phyloP scores from a whole-genome alignment of 2,329 filamentous ascomycete genomes.

The Annulohypoxylon truncatum region DNA sequence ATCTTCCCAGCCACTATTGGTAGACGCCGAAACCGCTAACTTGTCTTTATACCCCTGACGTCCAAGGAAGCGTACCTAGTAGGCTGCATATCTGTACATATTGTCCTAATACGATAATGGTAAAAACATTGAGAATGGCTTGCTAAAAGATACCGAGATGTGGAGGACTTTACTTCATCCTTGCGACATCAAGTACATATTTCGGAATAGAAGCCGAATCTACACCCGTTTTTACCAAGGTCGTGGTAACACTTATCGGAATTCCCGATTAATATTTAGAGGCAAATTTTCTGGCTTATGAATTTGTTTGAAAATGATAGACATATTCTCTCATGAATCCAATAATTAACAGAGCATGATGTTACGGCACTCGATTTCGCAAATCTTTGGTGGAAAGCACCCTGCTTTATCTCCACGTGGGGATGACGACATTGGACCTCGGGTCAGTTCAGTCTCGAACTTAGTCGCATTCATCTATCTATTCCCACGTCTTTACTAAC shows the following conservation, averaged over 20 bases:
- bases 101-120: slow-evolving; percentile 2
- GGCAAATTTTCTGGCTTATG: background rate
- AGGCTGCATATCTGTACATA: background rate
- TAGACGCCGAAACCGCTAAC: background rate
- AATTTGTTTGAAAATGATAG: background rate
- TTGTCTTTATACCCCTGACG: background rate
- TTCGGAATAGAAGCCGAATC: background rate
- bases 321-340: background rate
- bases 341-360: slow-evolving; percentile 10
- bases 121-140: background rate
- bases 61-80: background rate
- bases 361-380: slow-evolving; percentile 36
- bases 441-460: slow-evolving; percentile 19
- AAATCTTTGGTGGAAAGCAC: slow-evolving; percentile 36
- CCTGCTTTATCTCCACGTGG: slow-evolving; percentile 38
- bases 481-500: background rate
- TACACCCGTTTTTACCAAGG: background rate
- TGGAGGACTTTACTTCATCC: slow-evolving; percentile 6
- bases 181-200: background rate
- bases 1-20: background rate
- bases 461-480: background rate
- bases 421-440: slow-evolving; percentile 44
- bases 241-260: background rate
- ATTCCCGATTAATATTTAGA: background rate
- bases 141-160: slow-evolving; percentile 12